A percentile compares a stretch with the other conserved stretches of the same genome.
Conservation (phyloP, 352 stramenopile genomes). For the Phytophthora palmivora region DNA sequence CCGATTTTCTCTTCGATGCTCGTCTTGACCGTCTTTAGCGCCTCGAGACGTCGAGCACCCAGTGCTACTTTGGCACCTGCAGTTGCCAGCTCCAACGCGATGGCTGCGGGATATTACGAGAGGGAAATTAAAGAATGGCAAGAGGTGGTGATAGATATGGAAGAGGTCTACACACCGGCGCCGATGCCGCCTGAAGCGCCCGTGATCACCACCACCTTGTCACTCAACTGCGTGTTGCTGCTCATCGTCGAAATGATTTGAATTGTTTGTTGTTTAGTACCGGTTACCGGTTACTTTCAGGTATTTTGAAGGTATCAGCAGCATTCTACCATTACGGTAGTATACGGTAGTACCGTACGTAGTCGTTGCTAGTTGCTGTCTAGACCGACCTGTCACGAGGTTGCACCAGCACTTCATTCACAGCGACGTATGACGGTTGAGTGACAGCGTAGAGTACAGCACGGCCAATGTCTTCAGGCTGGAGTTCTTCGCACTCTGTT, state of each 20-base stretch:
- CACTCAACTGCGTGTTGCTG: conserved; percentile 48
- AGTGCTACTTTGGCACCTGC: conserved; percentile 88
- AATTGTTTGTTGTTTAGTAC: background rate
- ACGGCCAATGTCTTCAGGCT: conserved; percentile 79
- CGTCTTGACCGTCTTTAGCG: conserved; percentile 54
- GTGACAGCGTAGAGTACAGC: conserved; percentile 88
- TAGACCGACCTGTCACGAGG: conserved; percentile 85
- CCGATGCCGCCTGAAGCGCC: conserved; percentile 91
- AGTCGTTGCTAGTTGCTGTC: no score
- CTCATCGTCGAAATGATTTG: conserved; percentile 29
- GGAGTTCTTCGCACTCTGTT: conserved; percentile 73
- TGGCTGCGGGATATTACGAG: conserved; percentile 39
- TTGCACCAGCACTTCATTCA: conserved; percentile 92
- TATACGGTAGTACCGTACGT: no score
- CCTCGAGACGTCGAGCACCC: conserved; percentile 72
- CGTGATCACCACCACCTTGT: conserved; percentile 89
- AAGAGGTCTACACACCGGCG: conserved; percentile 33
- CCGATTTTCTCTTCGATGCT: conserved; percentile 41
- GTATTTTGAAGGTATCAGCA: no score
- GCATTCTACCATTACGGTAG: no score
- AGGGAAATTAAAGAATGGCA: background rate
- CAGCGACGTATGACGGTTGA: conserved; percentile 82
- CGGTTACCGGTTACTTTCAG: conserved; percentile 10
- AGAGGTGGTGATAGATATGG: no score
- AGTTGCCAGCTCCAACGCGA: conserved; percentile 71